Base-by-base conservation (phyloP, 2,329 filamentous ascomycete species). In the Paraphaeosphaeria sporulosa region DNA sequence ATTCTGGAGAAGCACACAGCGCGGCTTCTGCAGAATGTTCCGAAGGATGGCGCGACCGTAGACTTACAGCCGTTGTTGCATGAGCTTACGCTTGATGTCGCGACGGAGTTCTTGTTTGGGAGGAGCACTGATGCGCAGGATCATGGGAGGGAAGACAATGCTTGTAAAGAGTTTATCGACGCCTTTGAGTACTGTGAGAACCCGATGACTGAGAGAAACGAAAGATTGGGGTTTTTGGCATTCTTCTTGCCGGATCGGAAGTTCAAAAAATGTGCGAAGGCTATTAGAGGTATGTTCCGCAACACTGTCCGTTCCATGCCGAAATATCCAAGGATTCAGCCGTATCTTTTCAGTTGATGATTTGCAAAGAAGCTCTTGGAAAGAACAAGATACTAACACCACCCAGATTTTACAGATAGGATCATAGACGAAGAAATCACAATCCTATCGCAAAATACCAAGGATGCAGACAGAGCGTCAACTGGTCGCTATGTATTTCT, bases 141-240 rank as follows among this genome's bases (percentile, higher is more conserved):
- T 19, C 19, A 8, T 15, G 38, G 32, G 9, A 21, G 19, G 6
- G 38, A 53, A 15, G 55, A 64, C 10, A 32, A 49, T 12, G 57
- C 61, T 2, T 60, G 53, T 1, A 43, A 60, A 2, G 60, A 58
- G 27, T 71, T 72, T 19, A 60, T 68, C 23, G 61, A 66, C 8
- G 69, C 71, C 2, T 71, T 72, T 36, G 67, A 72, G 27, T 71
- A 71, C 38, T 67, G 61, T 52, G 50, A 23, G 62, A 62, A 40
- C 19, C 38, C 38, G 38, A 40, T 40, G 38, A 15, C 13, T 2
- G 59, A 69, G 27, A 60, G 58, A 13, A 61, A 50, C n/a, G 58
- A 61, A 47, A 63, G 55, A n/a, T 66, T 36, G 23, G 66, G 61
- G 4, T 44, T 61, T 17, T 30, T 70, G 23, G 55, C 46, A 0